phyloP scores from a whole-genome alignment of 2,329 filamentous ascomycete species.

The Talaromyces sp. region DNA sequence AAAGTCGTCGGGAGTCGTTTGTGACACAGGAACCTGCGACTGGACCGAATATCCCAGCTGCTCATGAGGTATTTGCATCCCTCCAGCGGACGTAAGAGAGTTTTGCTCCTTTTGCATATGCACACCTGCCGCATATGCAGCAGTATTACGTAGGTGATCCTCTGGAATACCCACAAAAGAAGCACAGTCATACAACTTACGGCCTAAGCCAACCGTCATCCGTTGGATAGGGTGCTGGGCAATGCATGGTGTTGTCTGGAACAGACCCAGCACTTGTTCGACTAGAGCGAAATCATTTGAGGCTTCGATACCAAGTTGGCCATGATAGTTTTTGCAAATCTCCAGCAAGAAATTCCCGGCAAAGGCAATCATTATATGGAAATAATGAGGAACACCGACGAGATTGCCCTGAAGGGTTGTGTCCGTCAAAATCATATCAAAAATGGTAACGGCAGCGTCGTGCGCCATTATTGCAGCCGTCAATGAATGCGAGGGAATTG shows the following conservation, averaged over 20 bases:
- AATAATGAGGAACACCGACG: slow-evolving; percentile 33
- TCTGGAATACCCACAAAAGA: not conserved
- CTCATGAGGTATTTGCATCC: not conserved
- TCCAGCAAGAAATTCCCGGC: slow-evolving; percentile 36
- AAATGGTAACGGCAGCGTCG: slow-evolving; percentile 31
- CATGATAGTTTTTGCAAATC: slow-evolving; percentile 19
- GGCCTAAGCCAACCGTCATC: slow-evolving; percentile 2
- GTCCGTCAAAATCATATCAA: slow-evolving; percentile 30
- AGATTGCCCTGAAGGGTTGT: slow-evolving; percentile 29
- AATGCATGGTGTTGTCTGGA: slow-evolving; percentile 4
- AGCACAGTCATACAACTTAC: slow-evolving; percentile 6
- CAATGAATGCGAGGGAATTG: slow-evolving; percentile 6
- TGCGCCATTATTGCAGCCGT: slow-evolving; percentile 14
- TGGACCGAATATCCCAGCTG: slow-evolving; percentile 1
- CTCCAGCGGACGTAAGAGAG: not conserved
- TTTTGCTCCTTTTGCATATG: not conserved
- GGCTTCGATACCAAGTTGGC: slow-evolving; percentile 3
- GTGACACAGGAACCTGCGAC: not conserved
- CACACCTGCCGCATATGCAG: not conserved
- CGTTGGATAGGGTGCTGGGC: slow-evolving; percentile 4
- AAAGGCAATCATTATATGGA: slow-evolving; percentile 39
- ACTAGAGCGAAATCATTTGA: slow-evolving; percentile 4
- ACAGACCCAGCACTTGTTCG: slow-evolving; percentile 2
- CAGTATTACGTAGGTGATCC: not conserved
- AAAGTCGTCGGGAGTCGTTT: slow-evolving; percentile 5